These are phyloP conservation scores for Cadophora sp. DNA, from an alignment of 2,329 filamentous ascomycete genomes.

Conservation along the genomic window DNA sequence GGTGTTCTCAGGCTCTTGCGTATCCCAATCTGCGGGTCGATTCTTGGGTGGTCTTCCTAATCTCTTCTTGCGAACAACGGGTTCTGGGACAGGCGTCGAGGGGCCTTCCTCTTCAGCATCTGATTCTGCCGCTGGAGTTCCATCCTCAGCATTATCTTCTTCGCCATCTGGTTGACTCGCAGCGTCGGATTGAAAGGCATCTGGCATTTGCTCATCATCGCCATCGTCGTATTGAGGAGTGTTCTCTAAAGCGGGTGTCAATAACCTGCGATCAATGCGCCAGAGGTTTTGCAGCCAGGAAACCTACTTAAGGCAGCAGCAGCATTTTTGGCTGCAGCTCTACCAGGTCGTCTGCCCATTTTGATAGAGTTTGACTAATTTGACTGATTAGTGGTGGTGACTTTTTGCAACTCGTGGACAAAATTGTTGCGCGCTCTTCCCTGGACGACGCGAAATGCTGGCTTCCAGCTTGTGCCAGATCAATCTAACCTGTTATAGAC, in stretches of 20 bases:
- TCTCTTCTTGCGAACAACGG: conserved; percentile 75
- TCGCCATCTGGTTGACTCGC: conserved; percentile 42
- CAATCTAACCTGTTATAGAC: too few species aligned
- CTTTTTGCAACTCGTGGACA: background rate
- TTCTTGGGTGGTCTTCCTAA: conserved; percentile 89
- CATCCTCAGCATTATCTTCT: conserved; percentile 56
- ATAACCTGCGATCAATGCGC: conserved; percentile 30
- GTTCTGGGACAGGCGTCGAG: conserved; percentile 43
- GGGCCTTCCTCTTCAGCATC: conserved; percentile 53
- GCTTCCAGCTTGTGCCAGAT: background rate
- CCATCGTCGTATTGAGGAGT: conserved; percentile 53
- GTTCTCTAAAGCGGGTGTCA: conserved; percentile 49
- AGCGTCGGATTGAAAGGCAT: conserved; percentile 44
- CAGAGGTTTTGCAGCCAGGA: conserved; percentile 23
- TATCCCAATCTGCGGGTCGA: conserved; percentile 79
- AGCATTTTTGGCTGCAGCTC: conserved; percentile 60
- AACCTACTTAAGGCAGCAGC: conserved; percentile 59
- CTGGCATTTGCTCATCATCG: conserved; percentile 54
- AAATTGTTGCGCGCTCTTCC: background rate
- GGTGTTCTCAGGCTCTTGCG: conserved; percentile 52
- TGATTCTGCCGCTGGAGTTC: conserved; percentile 52
- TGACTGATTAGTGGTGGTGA: conserved; percentile 9
- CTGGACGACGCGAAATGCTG: conserved; percentile 3
- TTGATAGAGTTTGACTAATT: conserved; percentile 3
- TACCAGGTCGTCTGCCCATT: conserved; percentile 57